Base-by-base conservation (phyloP, 2,329 filamentous ascomycete genomes). In the Paraphoma chrysanthemicola region DNA sequence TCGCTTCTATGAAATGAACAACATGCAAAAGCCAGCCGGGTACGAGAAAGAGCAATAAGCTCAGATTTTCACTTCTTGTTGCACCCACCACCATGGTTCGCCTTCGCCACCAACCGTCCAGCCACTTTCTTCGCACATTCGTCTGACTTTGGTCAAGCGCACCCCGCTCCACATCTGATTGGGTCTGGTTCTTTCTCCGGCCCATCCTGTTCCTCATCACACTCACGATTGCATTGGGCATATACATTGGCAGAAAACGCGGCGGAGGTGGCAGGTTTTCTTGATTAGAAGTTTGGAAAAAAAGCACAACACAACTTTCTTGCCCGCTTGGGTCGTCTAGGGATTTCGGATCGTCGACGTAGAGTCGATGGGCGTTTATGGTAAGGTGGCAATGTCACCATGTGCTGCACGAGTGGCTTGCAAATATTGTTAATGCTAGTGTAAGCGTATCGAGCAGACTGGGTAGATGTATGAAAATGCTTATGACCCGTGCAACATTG, bases 1-100 rank as follows among this genome's bases (percentile, higher is more conserved):
- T 33, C 87, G 90, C 68, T 99, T 85, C 82, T 98, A 90, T 75
- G 91, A 97, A 44, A 78, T 93, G 69, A 96, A 93, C 77, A 85
- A 88, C 53, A 79, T 94, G 77, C 79, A 88, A 59, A 96, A 95
- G 81, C 95, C 95, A 12, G 86, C 88, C 66, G 95, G 94, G 61
- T 97, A 90, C 79, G 89, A 96, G 75, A 85, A 87, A 66, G 85
- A 93, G 79, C 79, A 83, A 69, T 74, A 74, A 70, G 51, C 59
- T 59, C 60, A 56, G 51, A 55, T 48, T 65, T 56, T 58, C 50
- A 49, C 44, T 62, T 61, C 33, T 36, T 43, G 36, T 23, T 56
- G 23, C 23, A 28, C 39, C 49, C 39, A 44, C 52, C 29, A 54
- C 43, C 38, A 48, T 17, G 41, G 49, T 42, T 51, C 48, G 41